Evolutionary conservation across 768 basidiomycete species (phyloP), one percentile per base, ranked within the genome.

Genomic region (Mycena maculata): DNA sequence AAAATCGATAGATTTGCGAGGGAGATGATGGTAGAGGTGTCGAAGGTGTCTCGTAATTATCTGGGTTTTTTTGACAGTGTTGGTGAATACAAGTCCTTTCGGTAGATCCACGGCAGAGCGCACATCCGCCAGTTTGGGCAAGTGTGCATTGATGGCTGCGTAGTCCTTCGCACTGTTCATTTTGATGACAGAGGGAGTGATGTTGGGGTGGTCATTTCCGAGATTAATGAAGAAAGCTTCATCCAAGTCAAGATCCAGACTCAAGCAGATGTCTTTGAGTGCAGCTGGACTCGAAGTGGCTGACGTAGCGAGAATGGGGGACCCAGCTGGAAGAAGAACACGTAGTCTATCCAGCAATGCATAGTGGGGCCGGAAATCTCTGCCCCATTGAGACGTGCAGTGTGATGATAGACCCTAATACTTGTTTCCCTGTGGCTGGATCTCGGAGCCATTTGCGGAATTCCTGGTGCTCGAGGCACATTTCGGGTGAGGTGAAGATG

Each of bases 391-490:
- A 41, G 39, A 41, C 5, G 20, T 41, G 16, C 39, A 41, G 39
- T 41, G 39, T 91, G n/a, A 82, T 63, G 30, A 84, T 70, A 22
- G 80, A 39, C 0, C 68, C 67, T 10, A 36, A 44, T 31, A 84
- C 70, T 28, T 28, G 50, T n/a, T 52, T 10, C 8, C 12, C 50
- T 16, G 50, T 52, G 0, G 58, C 4, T 47, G 31, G 27, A 31
- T 36, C 0, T 55, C 36, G 1, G 60, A 42, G 16, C 58, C 71
- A 45, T 15, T 65, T 59, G 7, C 45, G 56, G n/a, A 72, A 69
- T 1, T 41, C 52, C 0, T 44, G n/a, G 31, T 75, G 60, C 18
- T 70, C 18, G 12, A 72, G 53, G 55, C 60, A 67, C 74, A 76
- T 76, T 53, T 77, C 73, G 1, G 76, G 75, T 5, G 70, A 67